phyloP scores from a whole-genome alignment of 345 rosid genomes.

The Eucalyptus viminalis region DNA sequence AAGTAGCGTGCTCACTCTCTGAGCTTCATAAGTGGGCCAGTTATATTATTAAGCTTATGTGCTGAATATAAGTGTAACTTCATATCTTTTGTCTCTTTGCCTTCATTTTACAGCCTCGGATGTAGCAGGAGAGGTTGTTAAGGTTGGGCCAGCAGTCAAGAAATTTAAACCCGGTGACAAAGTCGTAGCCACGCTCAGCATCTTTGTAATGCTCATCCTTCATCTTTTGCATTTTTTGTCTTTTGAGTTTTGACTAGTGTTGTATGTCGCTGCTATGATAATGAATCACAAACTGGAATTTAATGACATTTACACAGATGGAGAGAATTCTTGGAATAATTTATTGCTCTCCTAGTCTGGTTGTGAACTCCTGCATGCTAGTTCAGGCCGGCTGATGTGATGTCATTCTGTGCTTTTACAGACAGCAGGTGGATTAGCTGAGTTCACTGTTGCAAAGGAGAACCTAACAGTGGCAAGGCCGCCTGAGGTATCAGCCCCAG shows the following conservation, averaged over 20 bases:
- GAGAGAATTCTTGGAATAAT: not conserved
- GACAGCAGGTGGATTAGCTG: slow-evolving; percentile 50
- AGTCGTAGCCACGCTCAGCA: slow-evolving; percentile 11
- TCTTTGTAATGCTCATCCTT: not conserved
- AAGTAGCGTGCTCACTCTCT: not conserved
- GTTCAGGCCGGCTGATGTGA: not conserved
- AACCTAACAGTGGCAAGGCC: slow-evolving; percentile 41
- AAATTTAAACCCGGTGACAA: slow-evolving; percentile 17
- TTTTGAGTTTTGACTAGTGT: not conserved
- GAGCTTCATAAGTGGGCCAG: not conserved
- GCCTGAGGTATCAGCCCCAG: slow-evolving; percentile 51
- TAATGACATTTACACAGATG: not conserved
- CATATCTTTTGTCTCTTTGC: not conserved
- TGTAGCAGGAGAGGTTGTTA: slow-evolving; percentile 21
- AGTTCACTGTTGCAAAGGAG: slow-evolving; percentile 52
- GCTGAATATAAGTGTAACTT: not conserved
- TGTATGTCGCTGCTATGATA: not conserved
- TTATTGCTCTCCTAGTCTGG: not conserved
- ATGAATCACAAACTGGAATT: not conserved
- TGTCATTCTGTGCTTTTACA: not conserved
- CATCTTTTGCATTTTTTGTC: not conserved
- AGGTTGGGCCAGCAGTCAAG: slow-evolving; percentile 17
- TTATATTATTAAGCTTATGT: not conserved
- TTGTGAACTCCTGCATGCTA: not conserved
- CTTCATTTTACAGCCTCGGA: slow-evolving; percentile 5